These are phyloP conservation scores for Diddensiella transvaalensis DNA, from an alignment of 805 yeast genomes.

Conservation along the genomic window DNA sequence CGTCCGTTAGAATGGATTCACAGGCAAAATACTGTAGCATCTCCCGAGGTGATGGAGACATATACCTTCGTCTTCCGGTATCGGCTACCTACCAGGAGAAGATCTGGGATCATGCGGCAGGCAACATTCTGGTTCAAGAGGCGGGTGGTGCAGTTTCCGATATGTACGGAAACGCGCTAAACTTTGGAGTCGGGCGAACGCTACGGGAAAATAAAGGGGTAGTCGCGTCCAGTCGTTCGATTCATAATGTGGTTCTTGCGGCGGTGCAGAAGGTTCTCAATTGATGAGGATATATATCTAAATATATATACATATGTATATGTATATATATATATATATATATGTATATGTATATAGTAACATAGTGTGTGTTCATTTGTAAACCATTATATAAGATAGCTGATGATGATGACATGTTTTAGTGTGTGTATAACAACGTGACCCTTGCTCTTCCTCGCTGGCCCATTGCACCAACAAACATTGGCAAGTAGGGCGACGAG, in stretches of 20 bases:
- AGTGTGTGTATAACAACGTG: too few species aligned
- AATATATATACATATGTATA: too few species aligned
- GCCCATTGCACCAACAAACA: too few species aligned
- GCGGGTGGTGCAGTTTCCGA: conserved; percentile 92
- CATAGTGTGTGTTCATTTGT: too few species aligned
- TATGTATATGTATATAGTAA: too few species aligned
- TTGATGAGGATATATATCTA: background rate
- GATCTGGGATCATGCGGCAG: conserved; percentile 99
- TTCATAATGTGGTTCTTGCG: conserved; percentile 48
- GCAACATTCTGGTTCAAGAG: conserved; percentile 78
- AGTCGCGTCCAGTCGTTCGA: conserved; percentile 65
- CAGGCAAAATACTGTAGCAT: conserved; percentile 94
- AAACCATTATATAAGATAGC: too few species aligned
- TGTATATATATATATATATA: too few species aligned
- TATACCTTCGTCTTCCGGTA: conserved; percentile 84
- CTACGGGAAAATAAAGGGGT: conserved; percentile 77
- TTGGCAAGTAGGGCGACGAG: too few species aligned
- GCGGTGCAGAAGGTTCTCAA: conserved; percentile 28
- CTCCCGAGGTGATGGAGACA: conserved; percentile 87
- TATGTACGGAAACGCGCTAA: conserved; percentile 65
- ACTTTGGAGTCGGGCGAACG: conserved; percentile 83
- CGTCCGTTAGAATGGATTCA: conserved; percentile 77
- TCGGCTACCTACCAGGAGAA: conserved; percentile 77
- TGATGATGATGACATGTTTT: too few species aligned
- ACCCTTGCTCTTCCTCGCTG: too few species aligned